Evolutionary conservation across 805 yeast genomes (phyloP), one percentile per base, ranked within the genome.

Genomic region (Teunomyces gatunensis): DNA sequence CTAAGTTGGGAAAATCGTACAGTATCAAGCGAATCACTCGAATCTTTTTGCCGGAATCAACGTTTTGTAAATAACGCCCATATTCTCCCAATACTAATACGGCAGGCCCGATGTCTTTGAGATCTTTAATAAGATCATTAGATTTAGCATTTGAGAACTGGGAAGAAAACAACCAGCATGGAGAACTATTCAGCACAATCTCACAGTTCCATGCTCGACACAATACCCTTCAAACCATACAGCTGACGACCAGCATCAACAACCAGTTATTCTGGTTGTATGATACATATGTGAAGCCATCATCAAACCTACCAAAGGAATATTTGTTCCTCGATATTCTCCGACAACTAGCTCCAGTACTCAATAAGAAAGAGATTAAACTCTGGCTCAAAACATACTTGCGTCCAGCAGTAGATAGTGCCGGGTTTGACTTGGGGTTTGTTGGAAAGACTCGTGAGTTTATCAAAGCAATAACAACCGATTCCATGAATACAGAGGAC

Each of bases 331-430:
- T 77, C 20, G 71, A 69, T 40, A 57, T 73, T 1, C 62, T 77
- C n/a, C 57, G 53, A 1, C 58, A 58, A 27, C 51, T 75, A 11
- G 58, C 64, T 45, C 68, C 71, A 1, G 65, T 62, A 15, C 59
- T 73, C 4, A 50, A 54, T 5, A 57, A 56, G 23, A 56, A 57
- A 9, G 72, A 68, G 33, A 58, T 78, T 7, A 52, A 58, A 18
- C 59, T 68, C 34, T 84, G 88, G 87, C 67, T 79, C 42, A 63
- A 67, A 25, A 67, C 75, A 30, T 75, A 80, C 48, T 55, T 74
- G 10, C 65, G 66, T 10, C 78, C 80, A 0, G 82, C 85, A 0
- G 65, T 82, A 3, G 84, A 83, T 54, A 79, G 85, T 30, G 83
- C 85, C 0, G 84, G 87, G 2, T 67, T 64, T 45, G 73, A 69